Evolutionary conservation across 257 asterid species (phyloP), one percentile per base, ranked within the genome.

Genomic region (Asclepias syriaca): DNA sequence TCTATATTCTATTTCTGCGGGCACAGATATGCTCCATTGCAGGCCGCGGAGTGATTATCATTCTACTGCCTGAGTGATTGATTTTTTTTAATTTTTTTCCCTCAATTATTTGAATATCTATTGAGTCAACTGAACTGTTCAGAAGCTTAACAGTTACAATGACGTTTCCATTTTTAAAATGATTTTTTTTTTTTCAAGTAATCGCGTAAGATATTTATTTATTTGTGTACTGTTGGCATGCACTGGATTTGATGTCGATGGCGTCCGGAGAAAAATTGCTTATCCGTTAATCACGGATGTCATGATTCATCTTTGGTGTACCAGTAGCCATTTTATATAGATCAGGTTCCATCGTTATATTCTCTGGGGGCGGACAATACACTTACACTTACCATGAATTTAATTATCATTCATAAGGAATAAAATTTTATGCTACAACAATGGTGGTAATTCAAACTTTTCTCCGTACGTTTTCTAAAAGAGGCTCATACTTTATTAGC

Each of bases 291-390:
- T 72, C 70, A 29, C 65, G 64, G 71, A 34, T 40, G 40, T 50
- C 54, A 73, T 61, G 70, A 72, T 72, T 27, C 43, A 29, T 37
- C 32, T 61, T 60, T 48, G 76, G 61, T 48, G 70, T 48, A 72
- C 63, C 70, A 46, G 37, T 9, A 37, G 45, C 66, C 14, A 24
- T 60, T 48, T 48, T 68, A 14, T 68, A 21, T 48, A 45, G 16
- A 59, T 21, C 39, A 46, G 10, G 49, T 32, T 18, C 72, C 54
- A 8, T 49, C 46, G 55, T 24, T 3, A 49, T 49, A 34, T n/a
- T 27, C 16, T 11, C 37, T 27, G 7, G 3, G 3, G 27, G 39
- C 14, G 5, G 15, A 22, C 34, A 29, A 24, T 57, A 21, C 2
- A 22, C 13, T 58, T 22, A 29, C n/a, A 9, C 32, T 19, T 51